phyloP scores from a whole-genome alignment of 2,329 filamentous ascomycete genomes.

The Sporothrix luriei region DNA sequence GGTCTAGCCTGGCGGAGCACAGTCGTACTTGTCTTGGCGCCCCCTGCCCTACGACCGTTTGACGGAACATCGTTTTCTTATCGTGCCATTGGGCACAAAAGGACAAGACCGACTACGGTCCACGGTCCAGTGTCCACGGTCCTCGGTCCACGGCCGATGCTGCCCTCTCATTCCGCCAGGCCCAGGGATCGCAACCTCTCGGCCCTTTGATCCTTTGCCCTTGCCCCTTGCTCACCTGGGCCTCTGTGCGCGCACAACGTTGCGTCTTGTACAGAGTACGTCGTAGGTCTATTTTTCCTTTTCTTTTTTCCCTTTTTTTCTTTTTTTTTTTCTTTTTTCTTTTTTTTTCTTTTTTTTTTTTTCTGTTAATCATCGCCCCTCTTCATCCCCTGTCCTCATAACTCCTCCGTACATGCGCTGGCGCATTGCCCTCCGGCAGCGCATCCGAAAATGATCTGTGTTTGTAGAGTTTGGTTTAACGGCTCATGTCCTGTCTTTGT shows the following conservation, averaged over 20 bases:
- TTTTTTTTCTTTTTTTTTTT: background rate
- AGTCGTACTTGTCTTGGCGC: background rate
- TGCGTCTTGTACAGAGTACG: background rate
- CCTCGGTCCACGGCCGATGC: slow-evolving; percentile 5
- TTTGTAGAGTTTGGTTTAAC: background rate
- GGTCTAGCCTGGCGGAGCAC: background rate
- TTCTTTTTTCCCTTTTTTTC: background rate
- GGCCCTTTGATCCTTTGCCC: background rate
- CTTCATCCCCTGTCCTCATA: slow-evolving; percentile 6
- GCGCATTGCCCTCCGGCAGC: slow-evolving; percentile 1
- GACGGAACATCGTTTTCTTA: background rate
- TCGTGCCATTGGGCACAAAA: background rate
- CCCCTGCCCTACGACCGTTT: slow-evolving; percentile 1
- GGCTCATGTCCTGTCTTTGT: background rate
- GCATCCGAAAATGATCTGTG: slow-evolving; percentile 15
- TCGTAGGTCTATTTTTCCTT: background rate
- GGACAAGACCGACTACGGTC: background rate
- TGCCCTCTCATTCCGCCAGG: background rate
- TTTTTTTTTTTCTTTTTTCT: background rate
- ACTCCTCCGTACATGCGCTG: background rate
- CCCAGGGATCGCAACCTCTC: background rate
- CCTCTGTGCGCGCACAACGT: background rate
- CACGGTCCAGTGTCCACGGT: too few relatives aligned
- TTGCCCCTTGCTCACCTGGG: slow-evolving; percentile 6
- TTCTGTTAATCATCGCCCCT: too few relatives aligned